phyloP scores from a whole-genome alignment of 2,329 filamentous ascomycete genomes.

The Aspergillus fructus region DNA sequence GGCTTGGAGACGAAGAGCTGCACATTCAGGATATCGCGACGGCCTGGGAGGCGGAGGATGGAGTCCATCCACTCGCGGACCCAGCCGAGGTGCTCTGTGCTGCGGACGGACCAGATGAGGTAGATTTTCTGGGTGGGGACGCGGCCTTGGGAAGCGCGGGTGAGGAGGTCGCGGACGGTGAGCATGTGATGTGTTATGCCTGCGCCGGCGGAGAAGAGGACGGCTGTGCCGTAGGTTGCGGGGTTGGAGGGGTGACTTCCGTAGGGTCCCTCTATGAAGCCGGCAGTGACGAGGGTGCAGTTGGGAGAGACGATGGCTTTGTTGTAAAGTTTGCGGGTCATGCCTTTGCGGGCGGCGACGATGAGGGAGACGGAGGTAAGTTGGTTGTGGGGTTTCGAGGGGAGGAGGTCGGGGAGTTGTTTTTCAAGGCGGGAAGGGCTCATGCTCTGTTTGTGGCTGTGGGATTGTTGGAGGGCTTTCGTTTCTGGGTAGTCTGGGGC shows the following conservation, averaged over 20 bases:
- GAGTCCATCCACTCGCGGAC: slow-evolving; percentile 66
- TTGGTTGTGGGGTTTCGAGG: slow-evolving; percentile 17
- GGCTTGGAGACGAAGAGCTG: slow-evolving; percentile 65
- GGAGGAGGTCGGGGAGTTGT: slow-evolving; percentile 25
- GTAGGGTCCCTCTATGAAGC: slow-evolving; percentile 65
- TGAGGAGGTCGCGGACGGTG: slow-evolving; percentile 59
- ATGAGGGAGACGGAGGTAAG: slow-evolving; percentile 55
- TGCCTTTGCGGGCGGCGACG: slow-evolving; percentile 60
- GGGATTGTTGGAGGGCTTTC: background rate
- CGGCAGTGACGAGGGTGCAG: slow-evolving; percentile 52
- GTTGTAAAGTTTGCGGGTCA: slow-evolving; percentile 62
- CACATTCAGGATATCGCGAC: slow-evolving; percentile 59
- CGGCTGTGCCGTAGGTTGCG: slow-evolving; percentile 62
- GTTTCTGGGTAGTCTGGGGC: slow-evolving; percentile 19
- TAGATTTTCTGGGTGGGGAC: slow-evolving; percentile 60
- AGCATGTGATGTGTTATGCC: slow-evolving; percentile 67
- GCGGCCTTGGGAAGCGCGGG: slow-evolving; percentile 51
- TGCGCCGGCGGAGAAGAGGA: slow-evolving; percentile 65
- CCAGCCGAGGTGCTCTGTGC: slow-evolving; percentile 62
- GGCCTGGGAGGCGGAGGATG: slow-evolving; percentile 59
- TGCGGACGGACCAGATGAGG: slow-evolving; percentile 63
- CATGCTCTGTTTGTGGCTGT: slow-evolving; percentile 1
- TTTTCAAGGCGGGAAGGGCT: slow-evolving; percentile 34
- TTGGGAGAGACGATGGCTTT: slow-evolving; percentile 51
- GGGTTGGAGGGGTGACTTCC: slow-evolving; percentile 58